Conservation (phyloP, 148 eudicot species). For the Fagopyrum homotropicum region DNA sequence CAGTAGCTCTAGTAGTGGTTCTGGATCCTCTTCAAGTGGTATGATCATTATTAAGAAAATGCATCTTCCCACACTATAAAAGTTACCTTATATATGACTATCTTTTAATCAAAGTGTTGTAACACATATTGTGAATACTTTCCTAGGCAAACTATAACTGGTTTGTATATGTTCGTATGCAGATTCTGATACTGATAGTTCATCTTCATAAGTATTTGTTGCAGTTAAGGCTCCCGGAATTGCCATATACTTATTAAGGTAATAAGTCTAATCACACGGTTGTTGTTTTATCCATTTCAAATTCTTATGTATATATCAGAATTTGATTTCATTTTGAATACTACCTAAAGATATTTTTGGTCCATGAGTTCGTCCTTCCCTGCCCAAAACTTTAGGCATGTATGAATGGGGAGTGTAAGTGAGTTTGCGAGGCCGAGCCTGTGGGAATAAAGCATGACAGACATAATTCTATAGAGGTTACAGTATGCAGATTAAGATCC, state of each 20-base stretch:
- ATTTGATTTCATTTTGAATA: not conserved
- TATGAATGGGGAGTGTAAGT: not conserved
- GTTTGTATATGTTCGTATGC: not conserved
- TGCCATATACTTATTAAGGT: not conserved
- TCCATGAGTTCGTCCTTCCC: not conserved
- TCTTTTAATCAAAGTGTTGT: not conserved
- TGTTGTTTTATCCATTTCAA: not conserved
- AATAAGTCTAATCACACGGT: not conserved
- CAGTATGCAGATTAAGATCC: no score
- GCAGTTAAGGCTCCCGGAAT: not conserved
- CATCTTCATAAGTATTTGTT: not conserved
- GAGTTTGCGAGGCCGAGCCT: not conserved
- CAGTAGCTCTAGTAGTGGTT: constrained; percentile 9
- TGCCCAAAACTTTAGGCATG: not conserved
- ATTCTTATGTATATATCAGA: not conserved
- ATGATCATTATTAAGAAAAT: not conserved
- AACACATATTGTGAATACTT: not conserved
- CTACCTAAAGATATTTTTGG: not conserved
- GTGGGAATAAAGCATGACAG: not conserved
- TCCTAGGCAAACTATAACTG: not conserved
- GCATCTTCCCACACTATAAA: not conserved
- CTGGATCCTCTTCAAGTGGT: constrained; percentile 8
- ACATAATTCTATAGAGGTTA: not conserved
- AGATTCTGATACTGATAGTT: constrained; percentile 7
- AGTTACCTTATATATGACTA: not conserved